Evolutionary conservation across 768 basidiomycete species (phyloP).

Genomic region (Boletus reticuloceps): DNA sequence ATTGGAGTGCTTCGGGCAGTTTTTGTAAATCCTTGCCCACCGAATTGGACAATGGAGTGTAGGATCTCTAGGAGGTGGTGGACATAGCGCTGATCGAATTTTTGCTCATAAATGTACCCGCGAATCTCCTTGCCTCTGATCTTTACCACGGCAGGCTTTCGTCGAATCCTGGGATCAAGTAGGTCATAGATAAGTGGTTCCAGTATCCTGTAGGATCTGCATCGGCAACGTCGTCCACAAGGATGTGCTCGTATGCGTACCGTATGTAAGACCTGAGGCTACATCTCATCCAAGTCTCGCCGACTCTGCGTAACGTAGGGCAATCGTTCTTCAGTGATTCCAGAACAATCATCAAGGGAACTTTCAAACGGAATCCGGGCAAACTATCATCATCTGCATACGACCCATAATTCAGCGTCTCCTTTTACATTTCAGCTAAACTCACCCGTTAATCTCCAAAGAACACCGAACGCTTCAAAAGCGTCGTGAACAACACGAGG

Average conservation of each 20-base stretch:
- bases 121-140: conserved; percentile 66
- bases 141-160: conserved; percentile 46
- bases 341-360: conserved; percentile 85
- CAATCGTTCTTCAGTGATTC: conserved; percentile 79
- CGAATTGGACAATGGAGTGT: conserved; percentile 76
- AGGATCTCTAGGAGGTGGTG: conserved; percentile 77
- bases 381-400: conserved; percentile 69
- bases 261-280: conserved; percentile 88
- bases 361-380: conserved; percentile 80
- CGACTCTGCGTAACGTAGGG: conserved; percentile 69
- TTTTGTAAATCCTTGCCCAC: conserved; percentile 85
- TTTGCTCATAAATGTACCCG: conserved; percentile 63
- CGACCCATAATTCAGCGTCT: conserved; percentile 2
- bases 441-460: conserved; percentile 88
- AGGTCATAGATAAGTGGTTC: conserved; percentile 85
- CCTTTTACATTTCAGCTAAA: not conserved
- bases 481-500: conserved; percentile 48
- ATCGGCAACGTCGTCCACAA: not conserved
- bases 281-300: conserved; percentile 98
- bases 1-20: conserved; percentile 63
- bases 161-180: conserved; percentile 64
- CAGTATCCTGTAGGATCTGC: conserved; percentile 57
- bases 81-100: conserved; percentile 74
- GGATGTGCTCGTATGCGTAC: conserved; percentile 36
- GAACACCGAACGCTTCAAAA: conserved; percentile 85